Evolutionary conservation across 2,329 filamentous ascomycete species (phyloP), one percentile per base, ranked within the genome.

Genomic region (Colletotrichum musicola): DNA sequence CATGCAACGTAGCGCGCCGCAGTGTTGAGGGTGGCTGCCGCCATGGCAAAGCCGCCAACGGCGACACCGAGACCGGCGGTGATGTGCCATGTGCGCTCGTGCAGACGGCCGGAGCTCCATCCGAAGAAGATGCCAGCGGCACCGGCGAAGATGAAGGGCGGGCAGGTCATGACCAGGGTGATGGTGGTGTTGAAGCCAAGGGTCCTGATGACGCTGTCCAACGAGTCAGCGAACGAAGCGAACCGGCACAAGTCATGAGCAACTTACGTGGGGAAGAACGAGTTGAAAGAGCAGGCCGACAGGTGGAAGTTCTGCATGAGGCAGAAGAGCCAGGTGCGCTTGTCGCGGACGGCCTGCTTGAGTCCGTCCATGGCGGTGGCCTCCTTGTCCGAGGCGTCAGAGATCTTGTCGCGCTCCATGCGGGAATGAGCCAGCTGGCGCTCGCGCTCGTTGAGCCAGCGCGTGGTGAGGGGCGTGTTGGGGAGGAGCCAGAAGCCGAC

Each of bases 231-330:
- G 1, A 40, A 16, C 1, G 2, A 4, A 14, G 40, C 4, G 14
- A 2, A 74, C 73, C 20, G 20, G 20, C 20, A 22, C 20, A 22
- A 22, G 20, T 22, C 20, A 22, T 22, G 3, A 30, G 6, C 27
- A 7, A 74, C 76, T 73, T 62, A 79, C 77, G 77, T 80, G 0
- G 79, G 78, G 64, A 81, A 81, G 77, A 87, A 87, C 0, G 82
- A 81, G 67, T 81, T 86, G 71, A 81, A 81, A 0, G 77, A 78
- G 58, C 78, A 85, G 1, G 85, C 84, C 1, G 82, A 84, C 13
- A 87, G 76, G 73, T 88, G 85, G 73, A 86, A 84, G 74, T 87
- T 86, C 71, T 87, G 84, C 85, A 88, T 87, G 42, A 87, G 77
- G 5, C 81, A 82, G 70, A 87, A 84, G 3, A 88, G 74, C 81